A percentile compares a stretch with the other conserved stretches of the same genome.
phyloP scores from a whole-genome alignment of 2,329 filamentous ascomycete species.

The Clonostachys chloroleuca region DNA sequence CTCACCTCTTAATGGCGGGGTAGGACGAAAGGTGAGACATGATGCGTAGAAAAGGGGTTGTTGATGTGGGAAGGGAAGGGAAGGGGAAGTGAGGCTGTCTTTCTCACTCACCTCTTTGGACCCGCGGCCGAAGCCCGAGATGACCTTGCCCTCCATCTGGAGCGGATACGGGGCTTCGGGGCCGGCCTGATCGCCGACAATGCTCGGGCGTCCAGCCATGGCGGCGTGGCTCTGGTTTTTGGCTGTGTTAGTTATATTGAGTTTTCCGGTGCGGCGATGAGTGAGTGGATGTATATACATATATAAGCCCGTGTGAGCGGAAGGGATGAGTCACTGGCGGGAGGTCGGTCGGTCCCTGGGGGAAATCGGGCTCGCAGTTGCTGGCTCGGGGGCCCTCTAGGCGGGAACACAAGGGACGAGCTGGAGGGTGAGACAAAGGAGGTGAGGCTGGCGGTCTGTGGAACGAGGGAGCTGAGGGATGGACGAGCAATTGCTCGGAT shows the following conservation, averaged over 20 bases:
- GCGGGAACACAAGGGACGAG: no score
- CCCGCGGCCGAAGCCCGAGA: conserved; percentile 89
- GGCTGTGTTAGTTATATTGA: background rate
- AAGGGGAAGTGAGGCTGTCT: background rate
- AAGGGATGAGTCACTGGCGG: no score
- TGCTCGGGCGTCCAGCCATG: conserved; percentile 47
- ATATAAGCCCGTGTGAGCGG: background rate
- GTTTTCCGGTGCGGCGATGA: background rate
- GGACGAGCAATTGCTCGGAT: no score
- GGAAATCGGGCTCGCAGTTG: no score
- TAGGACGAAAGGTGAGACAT: background rate
- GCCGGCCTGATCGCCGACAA: conserved; percentile 70
- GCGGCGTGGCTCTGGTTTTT: conserved; percentile 12
- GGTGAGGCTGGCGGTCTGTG: no score
- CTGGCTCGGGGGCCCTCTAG: no score
- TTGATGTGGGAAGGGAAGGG: background rate
- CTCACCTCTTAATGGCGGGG: no score
- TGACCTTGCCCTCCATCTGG: conserved; percentile 78
- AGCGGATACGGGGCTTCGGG: conserved; percentile 79
- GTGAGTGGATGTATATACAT: background rate
- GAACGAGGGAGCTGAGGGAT: no score
- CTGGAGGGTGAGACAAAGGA: no score
- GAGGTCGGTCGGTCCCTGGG: no score
- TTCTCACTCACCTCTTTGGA: conserved; percentile 70
- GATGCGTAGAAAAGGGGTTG: background rate